Base-by-base conservation (phyloP, 2,329 filamentous ascomycete species). In the Fusarium kyushuense region DNA sequence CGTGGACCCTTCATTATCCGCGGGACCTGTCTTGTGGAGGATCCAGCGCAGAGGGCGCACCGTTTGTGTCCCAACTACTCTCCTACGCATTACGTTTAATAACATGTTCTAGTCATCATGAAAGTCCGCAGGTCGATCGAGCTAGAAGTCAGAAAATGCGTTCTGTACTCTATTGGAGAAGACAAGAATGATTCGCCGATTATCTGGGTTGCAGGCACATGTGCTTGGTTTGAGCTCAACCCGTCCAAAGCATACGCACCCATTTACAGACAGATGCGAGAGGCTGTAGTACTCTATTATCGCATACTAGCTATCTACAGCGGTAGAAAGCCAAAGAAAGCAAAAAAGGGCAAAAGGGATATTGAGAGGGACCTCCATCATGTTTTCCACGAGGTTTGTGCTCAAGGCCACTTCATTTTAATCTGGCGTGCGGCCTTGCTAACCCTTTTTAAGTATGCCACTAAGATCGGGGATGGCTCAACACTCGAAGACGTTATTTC, bases 161-260 rank as follows among this genome's bases (percentile, higher is more conserved):
- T 69, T 4, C 72, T 75, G 32, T 88, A 86, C 71, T 86, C 88
- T 14, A 87, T 90, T 32, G 86, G 85, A 46, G 79, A 80, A 42
- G 79, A 79, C 27, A 75, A 80, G 16, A 84, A 86, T 51, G 83
- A 83, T 0, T 80, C 82, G 19, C 82, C 86, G 6, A 81, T 86
- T n/a, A 80, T 92, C 30, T 93, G 91, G 91, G 88, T 90, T 2
- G 70, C 73, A 2, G 77, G 76, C 35, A 73, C 81, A 54, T 85
- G 88, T 14, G 90, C 90, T 43, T 93, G 90, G 89, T 92, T 88
- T 74, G 86, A 90, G 72, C 84, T 93, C 41, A 81, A 81, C 32
- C 90, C 91, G 2, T 80, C 85, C n/a, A 73, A 80, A 12, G 76
- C 79, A 4, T 94, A 92, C 75, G 78, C 79, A 51, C 71, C 78